These are phyloP conservation scores for Meira nashicola DNA, from an alignment of 1,284 basidiomycete genomes.

Conservation along the genomic window DNA sequence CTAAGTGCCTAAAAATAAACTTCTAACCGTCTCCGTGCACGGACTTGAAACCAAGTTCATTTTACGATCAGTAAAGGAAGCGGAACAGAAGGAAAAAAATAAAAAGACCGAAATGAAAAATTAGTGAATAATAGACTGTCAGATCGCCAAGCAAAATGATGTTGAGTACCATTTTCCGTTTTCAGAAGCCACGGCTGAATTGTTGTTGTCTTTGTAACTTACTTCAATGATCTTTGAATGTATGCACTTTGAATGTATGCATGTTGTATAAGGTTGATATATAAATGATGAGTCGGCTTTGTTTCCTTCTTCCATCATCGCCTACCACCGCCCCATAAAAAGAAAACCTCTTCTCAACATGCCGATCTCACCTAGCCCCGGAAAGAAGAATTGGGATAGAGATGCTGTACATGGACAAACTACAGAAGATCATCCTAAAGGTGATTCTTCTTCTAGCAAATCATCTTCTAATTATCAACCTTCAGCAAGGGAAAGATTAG, in stretches of 20 bases:
- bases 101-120: constrained; percentile 7
- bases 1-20: too few species aligned
- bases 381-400: constrained; percentile 17
- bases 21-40: too few species aligned
- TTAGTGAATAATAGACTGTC: not conserved
- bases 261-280: too few species aligned
- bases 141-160: not conserved
- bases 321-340: too few species aligned
- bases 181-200: too few species aligned
- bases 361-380: not conserved
- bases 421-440: constrained; percentile 15
- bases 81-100: constrained; percentile 31
- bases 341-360: not conserved
- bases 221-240: too few species aligned
- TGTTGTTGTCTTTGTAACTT: too few species aligned
- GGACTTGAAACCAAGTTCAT: too few species aligned
- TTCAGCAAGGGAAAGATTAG: constrained; percentile 33
- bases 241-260: too few species aligned
- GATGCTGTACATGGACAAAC: constrained; percentile 38
- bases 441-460: constrained; percentile 7
- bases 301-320: not conserved
- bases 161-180: too few species aligned
- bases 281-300: not conserved
- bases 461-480: not conserved
- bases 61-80: constrained; percentile 12